Percentiles rank a stretch among this genome's conserved stretches.
These are phyloP conservation scores for Ustilago vetiveriae DNA, from an alignment of 1,284 basidiomycete species.

Conservation along the genomic window DNA sequence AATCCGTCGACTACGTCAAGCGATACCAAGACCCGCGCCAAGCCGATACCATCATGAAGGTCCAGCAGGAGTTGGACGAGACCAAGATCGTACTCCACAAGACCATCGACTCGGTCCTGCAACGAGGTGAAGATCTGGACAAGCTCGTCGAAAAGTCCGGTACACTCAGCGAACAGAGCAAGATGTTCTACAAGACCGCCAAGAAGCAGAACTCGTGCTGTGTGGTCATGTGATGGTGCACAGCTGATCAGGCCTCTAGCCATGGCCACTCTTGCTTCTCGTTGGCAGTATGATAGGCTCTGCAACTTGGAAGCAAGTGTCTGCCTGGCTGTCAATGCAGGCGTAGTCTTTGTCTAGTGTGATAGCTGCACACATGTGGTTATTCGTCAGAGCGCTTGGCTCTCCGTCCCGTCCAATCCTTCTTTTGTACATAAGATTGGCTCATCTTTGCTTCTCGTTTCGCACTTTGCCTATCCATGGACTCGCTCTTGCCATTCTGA, in stretches of 20 bases:
- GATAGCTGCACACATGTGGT: too few species aligned
- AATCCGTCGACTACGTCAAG: slow-evolving; percentile 81
- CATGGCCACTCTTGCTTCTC: too few species aligned
- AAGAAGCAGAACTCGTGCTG: slow-evolving; percentile 75
- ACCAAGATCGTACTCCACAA: slow-evolving; percentile 97
- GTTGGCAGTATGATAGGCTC: too few species aligned
- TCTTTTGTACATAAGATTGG: too few species aligned
- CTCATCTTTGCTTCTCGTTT: too few species aligned
- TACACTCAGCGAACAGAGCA: slow-evolving; percentile 86
- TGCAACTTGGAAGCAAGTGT: too few species aligned
- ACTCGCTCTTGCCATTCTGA: too few species aligned
- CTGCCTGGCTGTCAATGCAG: too few species aligned
- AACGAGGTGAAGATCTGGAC: slow-evolving; percentile 96
- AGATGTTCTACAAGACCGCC: slow-evolving; percentile 89
- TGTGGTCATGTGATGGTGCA: slow-evolving; percentile 35
- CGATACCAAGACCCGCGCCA: slow-evolving; percentile 98
- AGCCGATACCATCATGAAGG: slow-evolving; percentile 98
- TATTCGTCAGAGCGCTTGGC: too few species aligned
- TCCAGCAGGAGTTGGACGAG: slow-evolving; percentile 97
- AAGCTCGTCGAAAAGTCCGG: slow-evolving; percentile 95
- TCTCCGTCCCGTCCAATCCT: too few species aligned
- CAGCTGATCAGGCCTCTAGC: background rate
- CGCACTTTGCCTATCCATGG: too few species aligned
- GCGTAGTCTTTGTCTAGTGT: too few species aligned
- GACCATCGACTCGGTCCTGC: slow-evolving; percentile 96